Conservation (phyloP, 2,329 filamentous ascomycete species). For the Cordyceps pruinosa region DNA sequence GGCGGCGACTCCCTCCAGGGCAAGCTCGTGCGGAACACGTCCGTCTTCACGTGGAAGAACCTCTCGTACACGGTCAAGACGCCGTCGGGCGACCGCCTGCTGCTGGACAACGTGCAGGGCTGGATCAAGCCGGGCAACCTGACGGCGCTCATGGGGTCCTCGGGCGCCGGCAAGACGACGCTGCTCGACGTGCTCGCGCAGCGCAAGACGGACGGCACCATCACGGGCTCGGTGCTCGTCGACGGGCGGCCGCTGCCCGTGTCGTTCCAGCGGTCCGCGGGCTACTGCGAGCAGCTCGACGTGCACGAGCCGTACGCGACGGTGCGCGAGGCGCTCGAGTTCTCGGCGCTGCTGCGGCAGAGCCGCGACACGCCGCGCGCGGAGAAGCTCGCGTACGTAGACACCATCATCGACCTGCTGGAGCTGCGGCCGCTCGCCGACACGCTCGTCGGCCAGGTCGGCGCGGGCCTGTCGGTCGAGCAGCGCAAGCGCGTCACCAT, state of each 20-base stretch:
- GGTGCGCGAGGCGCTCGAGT: constrained; percentile 68
- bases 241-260: constrained; percentile 64
- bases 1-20: constrained; percentile 14
- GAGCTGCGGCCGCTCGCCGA: constrained; percentile 43
- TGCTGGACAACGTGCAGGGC: constrained; percentile 74
- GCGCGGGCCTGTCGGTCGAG: constrained; percentile 46
- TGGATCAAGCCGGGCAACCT: constrained; percentile 78
- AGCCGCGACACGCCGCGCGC: constrained; percentile 53
- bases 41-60: constrained; percentile 68
- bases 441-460: constrained; percentile 42
- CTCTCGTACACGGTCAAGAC: constrained; percentile 63
- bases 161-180: constrained; percentile 80
- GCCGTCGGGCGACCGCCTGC: constrained; percentile 52
- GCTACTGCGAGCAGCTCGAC: constrained; percentile 77
- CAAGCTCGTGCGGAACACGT: constrained; percentile 54
- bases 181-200: constrained; percentile 76
- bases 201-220: constrained; percentile 70
- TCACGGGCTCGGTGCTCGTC: constrained; percentile 67
- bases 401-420: constrained; percentile 65
- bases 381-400: constrained; percentile 70
- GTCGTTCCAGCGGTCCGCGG: constrained; percentile 72
- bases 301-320: constrained; percentile 67
- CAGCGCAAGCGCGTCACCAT: constrained; percentile 52
- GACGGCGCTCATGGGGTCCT: constrained; percentile 74
- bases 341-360: constrained; percentile 68